phyloP scores from a whole-genome alignment of 208 protist genomes.

The Crithidia sp. region DNA sequence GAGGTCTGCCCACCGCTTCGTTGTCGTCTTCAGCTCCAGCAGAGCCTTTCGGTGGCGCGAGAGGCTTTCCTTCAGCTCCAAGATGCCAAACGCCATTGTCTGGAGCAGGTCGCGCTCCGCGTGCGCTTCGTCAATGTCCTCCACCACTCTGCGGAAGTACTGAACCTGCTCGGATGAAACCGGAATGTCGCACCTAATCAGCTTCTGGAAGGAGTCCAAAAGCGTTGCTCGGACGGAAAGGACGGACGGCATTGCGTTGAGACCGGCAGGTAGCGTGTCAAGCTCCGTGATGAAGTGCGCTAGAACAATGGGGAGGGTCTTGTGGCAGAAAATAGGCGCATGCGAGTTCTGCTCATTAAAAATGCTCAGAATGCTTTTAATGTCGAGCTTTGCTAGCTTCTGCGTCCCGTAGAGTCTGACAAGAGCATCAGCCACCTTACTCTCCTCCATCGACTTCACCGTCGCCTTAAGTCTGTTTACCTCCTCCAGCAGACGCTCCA shows the following conservation, averaged over 20 bases:
- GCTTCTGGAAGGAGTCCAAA: constrained; percentile 69
- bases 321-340: constrained; percentile 79
- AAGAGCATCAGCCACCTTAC: constrained; percentile 51
- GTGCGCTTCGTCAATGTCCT: constrained; percentile 76
- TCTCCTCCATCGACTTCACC: constrained; percentile 66
- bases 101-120: constrained; percentile 67
- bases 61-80: constrained; percentile 85
- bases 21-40: constrained; percentile 49
- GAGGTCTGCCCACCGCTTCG: constrained; percentile 40
- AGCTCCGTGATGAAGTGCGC: constrained; percentile 69
- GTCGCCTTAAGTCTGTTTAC: constrained; percentile 45
- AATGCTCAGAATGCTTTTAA: constrained; percentile 52
- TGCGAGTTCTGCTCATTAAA: constrained; percentile 49
- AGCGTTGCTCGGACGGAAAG: constrained; percentile 74
- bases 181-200: constrained; percentile 77
- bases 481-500: constrained; percentile 29
- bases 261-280: constrained; percentile 80
- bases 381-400: constrained; percentile 58
- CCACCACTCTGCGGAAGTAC: constrained; percentile 65
- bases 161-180: constrained; percentile 41
- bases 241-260: constrained; percentile 87
- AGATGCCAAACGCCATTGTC: constrained; percentile 80
- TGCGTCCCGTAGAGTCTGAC: constrained; percentile 68
- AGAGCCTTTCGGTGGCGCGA: constrained; percentile 65
- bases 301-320: constrained; percentile 83